These are phyloP conservation scores for Clathrospora elynae DNA, from an alignment of 2,329 filamentous ascomycete species.

Conservation along the genomic window DNA sequence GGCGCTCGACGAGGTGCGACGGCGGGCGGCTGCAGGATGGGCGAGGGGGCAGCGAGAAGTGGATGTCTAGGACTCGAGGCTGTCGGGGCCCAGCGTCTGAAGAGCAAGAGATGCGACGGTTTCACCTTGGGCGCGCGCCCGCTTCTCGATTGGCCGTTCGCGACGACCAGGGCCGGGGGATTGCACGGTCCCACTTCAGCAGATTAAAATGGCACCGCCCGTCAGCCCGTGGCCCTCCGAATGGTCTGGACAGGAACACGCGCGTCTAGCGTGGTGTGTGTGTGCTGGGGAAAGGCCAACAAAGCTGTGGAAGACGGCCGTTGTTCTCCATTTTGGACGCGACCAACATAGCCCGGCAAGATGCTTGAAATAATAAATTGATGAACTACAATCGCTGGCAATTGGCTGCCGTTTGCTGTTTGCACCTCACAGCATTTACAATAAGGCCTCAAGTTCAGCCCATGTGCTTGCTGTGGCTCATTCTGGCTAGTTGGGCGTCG, in stretches of 20 bases:
- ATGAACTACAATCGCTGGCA: too few relatives aligned
- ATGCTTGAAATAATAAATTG: too few relatives aligned
- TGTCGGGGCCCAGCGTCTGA: constrained; percentile 21
- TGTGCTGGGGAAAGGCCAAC: not conserved
- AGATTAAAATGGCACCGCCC: constrained; percentile 31
- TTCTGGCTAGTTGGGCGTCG: not conserved
- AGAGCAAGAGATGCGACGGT: constrained; percentile 27
- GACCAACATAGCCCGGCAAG: too few relatives aligned
- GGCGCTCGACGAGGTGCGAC: constrained; percentile 7
- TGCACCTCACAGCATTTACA: too few relatives aligned
- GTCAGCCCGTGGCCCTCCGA: too few relatives aligned
- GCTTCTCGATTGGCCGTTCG: constrained; percentile 19
- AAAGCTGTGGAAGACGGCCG: not conserved
- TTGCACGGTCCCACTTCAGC: constrained; percentile 15
- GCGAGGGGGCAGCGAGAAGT: constrained; percentile 14
- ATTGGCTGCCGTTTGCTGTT: too few relatives aligned
- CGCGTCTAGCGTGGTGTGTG: constrained; percentile 15
- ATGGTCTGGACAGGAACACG: constrained; percentile 24
- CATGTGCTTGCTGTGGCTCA: not conserved
- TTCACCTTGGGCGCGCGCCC: constrained; percentile 25
- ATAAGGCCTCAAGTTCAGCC: too few relatives aligned
- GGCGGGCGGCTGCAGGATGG: constrained; percentile 25
- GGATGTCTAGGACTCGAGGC: constrained; percentile 25
- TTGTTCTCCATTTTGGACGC: not conserved
- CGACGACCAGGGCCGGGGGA: constrained; percentile 14